These are phyloP conservation scores for Arabis hirsuta DNA, from an alignment of 345 rosid genomes.

Conservation along the genomic window DNA sequence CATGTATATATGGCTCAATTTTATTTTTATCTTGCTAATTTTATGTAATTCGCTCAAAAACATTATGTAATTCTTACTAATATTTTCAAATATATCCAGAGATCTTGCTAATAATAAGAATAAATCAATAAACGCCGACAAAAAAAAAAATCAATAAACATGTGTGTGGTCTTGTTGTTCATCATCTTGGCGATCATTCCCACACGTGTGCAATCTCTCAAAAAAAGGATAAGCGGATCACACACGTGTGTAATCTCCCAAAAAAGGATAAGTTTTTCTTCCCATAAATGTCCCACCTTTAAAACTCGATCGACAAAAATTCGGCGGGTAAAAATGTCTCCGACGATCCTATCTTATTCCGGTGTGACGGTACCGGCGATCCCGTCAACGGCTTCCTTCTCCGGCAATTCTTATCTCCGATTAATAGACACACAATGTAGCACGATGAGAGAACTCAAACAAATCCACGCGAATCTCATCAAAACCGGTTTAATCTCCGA, in stretches of 20 bases:
- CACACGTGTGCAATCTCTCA: too few relatives aligned
- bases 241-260: constrained; percentile 28
- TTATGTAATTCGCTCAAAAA: too few relatives aligned
- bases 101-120: too few relatives aligned
- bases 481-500: constrained; percentile 66
- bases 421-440: constrained; percentile 56
- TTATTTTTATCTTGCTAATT: too few relatives aligned
- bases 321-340: constrained; percentile 30
- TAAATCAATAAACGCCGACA: too few relatives aligned
- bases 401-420: constrained; percentile 48
- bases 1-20: too few relatives aligned
- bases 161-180: background rate
- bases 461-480: constrained; percentile 68
- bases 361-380: constrained; percentile 18
- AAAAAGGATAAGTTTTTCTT: constrained; percentile 8
- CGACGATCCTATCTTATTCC: constrained; percentile 22
- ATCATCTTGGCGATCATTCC: background rate
- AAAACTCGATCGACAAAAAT: background rate
- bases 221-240: too few relatives aligned
- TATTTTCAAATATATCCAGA: too few relatives aligned
- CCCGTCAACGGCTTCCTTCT: constrained; percentile 6
- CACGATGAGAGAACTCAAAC: constrained; percentile 65
- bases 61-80: too few relatives aligned
- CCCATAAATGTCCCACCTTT: constrained; percentile 17
- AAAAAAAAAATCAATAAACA: background rate